Conservation (phyloP, 1,139 yeast genomes). For the Candida anutae region DNA sequence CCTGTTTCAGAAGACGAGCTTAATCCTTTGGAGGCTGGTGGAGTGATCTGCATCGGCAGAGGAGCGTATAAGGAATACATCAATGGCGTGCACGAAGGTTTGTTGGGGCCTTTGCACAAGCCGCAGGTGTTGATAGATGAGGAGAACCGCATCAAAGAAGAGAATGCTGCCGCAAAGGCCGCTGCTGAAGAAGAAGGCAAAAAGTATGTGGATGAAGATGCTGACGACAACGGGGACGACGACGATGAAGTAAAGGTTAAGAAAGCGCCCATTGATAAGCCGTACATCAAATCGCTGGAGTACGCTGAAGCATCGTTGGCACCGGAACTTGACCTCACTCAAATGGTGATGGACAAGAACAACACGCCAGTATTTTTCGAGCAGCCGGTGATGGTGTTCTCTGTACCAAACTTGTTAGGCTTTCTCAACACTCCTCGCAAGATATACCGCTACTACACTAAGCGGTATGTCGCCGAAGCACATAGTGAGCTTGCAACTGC, state of each 20-base stretch:
- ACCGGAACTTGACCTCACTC: constrained; percentile 42
- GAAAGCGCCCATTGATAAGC: constrained; percentile 45
- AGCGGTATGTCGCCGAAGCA: constrained; percentile 63
- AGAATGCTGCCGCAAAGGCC: constrained; percentile 9
- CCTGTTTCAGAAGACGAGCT: constrained; percentile 42
- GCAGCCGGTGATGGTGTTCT: constrained; percentile 68
- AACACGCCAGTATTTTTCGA: constrained; percentile 55
- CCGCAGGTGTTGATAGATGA: constrained; percentile 36
- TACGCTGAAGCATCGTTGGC: constrained; percentile 51
- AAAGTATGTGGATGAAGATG: constrained; percentile 10
- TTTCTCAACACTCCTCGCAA: constrained; percentile 70
- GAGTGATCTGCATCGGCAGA: constrained; percentile 86
- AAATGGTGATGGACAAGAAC: constrained; percentile 17
- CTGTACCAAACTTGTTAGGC: constrained; percentile 72
- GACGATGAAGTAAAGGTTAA: constrained; percentile 22
- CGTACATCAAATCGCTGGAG: constrained; percentile 53
- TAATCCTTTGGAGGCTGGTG: constrained; percentile 55
- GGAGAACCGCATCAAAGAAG: constrained; percentile 18
- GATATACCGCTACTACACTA: constrained; percentile 70
- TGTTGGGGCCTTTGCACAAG: constrained; percentile 79
- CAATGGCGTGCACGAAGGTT: constrained; percentile 88
- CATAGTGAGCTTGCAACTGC: constrained; percentile 57
- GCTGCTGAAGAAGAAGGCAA: constrained; percentile 10
- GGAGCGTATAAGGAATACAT: constrained; percentile 94
- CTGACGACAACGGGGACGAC: constrained; percentile 9